phyloP scores from a whole-genome alignment of 148 eudicot genomes.

The Amaranthus hypochondriacus region DNA sequence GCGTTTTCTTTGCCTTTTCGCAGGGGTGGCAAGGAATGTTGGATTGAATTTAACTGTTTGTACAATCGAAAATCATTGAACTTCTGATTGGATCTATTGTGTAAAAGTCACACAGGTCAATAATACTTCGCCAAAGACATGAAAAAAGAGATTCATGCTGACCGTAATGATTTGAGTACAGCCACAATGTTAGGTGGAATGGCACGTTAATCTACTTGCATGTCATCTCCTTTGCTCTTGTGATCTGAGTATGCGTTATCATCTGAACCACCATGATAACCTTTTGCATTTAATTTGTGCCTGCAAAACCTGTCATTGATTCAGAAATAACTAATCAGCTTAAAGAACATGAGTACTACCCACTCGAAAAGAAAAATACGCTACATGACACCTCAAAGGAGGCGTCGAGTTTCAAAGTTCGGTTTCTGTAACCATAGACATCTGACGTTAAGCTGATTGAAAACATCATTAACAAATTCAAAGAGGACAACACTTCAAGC shows the following conservation, averaged over 20 bases:
- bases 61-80: not conserved
- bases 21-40: not conserved
- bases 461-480: not conserved
- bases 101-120: not conserved
- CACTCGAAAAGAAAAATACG: not conserved
- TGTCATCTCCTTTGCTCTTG: constrained; percentile 39
- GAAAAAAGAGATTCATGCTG: constrained; percentile 10
- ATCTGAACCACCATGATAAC: constrained; percentile 32
- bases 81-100: not conserved
- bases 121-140: not conserved
- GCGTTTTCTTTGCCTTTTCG: not conserved
- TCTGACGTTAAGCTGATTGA: not conserved
- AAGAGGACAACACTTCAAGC: not conserved
- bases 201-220: constrained; percentile 38
- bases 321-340: constrained; percentile 5
- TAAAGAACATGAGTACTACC: not conserved
- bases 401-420: not conserved
- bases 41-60: not conserved
- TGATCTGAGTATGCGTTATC: constrained; percentile 30
- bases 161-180: constrained; percentile 9
- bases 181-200: not conserved
- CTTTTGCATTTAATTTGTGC: constrained; percentile 36
- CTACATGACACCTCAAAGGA: not conserved
- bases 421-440: not conserved
- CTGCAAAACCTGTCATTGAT: constrained; percentile 47